phyloP scores from a whole-genome alignment of 441 rosid species.

The Eruca vesicaria region DNA sequence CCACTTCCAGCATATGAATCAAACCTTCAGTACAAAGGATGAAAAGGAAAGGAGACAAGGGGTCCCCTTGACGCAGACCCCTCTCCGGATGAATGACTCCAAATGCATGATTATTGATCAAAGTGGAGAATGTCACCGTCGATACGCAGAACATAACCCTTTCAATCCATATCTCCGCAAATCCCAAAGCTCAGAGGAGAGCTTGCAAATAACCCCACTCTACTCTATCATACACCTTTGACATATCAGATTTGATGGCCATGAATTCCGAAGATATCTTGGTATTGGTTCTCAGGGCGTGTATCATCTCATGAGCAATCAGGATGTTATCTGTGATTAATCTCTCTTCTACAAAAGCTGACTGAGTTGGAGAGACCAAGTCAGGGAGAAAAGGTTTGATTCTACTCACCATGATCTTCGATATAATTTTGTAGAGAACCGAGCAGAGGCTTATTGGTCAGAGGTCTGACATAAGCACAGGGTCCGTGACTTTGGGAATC shows the following conservation, averaged over 20 bases:
- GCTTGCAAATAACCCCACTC: neutral
- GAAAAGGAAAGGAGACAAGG: neutral
- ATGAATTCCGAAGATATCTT: neutral
- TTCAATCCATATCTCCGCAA: neutral
- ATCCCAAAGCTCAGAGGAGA: neutral
- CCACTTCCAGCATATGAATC: neutral
- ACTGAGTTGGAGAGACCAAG: neutral
- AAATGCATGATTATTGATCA: no score
- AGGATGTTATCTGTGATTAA: neutral
- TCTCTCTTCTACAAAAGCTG: neutral
- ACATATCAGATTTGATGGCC: neutral
- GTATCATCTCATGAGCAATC: neutral
- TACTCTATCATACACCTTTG: neutral
- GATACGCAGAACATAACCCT: neutral
- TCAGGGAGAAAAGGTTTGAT: neutral
- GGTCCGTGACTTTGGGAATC: neutral
- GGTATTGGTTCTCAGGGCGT: neutral
- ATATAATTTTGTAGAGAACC: neutral
- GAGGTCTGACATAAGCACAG: neutral
- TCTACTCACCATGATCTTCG: neutral
- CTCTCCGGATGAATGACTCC: neutral
- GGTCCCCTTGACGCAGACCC: neutral
- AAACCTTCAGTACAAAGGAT: neutral
- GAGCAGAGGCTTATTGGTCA: neutral
- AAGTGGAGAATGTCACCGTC: neutral